Evolutionary conservation across 2,329 filamentous ascomycete genomes (phyloP).

Genomic region (Colletotrichum higginsianum): DNA sequence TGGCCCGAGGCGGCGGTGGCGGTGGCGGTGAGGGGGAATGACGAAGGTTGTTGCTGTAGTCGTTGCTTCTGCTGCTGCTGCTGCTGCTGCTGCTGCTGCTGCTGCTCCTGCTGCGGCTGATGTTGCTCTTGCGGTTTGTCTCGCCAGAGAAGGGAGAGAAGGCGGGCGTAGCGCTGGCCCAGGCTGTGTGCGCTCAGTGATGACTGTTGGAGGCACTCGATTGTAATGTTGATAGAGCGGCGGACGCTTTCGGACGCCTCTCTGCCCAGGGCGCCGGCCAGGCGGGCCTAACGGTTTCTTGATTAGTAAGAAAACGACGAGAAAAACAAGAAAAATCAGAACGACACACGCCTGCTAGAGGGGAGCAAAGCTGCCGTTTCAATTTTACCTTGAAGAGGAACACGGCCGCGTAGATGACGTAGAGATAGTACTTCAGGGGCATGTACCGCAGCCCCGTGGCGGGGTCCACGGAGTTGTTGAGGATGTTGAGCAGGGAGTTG

Average conservation of each 20-base stretch:
- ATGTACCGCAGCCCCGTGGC: constrained; percentile 73
- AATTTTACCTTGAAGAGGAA: constrained; percentile 73
- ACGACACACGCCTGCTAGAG: neutral
- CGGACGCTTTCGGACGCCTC: constrained; percentile 70
- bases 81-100: neutral
- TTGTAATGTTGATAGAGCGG: constrained; percentile 70
- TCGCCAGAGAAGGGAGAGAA: constrained; percentile 73
- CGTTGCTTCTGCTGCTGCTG: neutral
- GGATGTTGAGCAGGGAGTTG: constrained; percentile 71
- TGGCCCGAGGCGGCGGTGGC: neutral
- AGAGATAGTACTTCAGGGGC: constrained; percentile 75
- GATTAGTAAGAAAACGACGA: neutral
- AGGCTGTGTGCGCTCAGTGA: constrained; percentile 72
- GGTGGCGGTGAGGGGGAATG: neutral
- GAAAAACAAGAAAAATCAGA: too few species aligned
- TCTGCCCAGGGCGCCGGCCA: constrained; percentile 71
- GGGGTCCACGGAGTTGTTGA: constrained; percentile 73
- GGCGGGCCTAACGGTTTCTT: constrained; percentile 59
- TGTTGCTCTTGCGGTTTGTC: constrained; percentile 46
- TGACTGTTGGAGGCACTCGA: constrained; percentile 71
- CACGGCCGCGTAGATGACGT: constrained; percentile 74
- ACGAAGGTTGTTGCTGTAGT: neutral
- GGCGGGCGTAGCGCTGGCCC: constrained; percentile 72
- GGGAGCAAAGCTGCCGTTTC: too few species aligned
- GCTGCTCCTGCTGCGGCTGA: constrained; percentile 45